Percentiles rank a stretch among this genome's conserved stretches.
These are phyloP conservation scores for Termitomyces heimii DNA, from an alignment of 768 basidiomycete species.

Conservation along the genomic window DNA sequence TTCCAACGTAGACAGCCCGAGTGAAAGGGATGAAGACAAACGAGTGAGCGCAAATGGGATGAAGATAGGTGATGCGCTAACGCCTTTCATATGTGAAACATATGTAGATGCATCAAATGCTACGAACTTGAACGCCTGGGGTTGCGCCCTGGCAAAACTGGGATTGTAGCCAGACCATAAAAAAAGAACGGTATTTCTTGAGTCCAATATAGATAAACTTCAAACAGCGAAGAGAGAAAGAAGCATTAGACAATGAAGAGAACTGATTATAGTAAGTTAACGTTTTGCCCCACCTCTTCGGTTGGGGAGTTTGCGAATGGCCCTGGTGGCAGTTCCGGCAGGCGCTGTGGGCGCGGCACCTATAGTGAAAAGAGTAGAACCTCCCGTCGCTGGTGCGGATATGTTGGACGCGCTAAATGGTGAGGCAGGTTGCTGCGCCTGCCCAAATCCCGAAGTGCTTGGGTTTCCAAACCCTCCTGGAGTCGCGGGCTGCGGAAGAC, in stretches of 20 bases:
- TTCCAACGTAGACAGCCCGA: constrained; percentile 13
- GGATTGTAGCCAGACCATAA: not conserved
- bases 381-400: constrained; percentile 29
- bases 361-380: constrained; percentile 50
- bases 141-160: not conserved
- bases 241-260: not conserved
- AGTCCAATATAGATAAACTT: not conserved
- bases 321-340: constrained; percentile 27
- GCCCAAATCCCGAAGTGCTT: constrained; percentile 29
- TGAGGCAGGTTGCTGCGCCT: constrained; percentile 30
- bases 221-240: not conserved
- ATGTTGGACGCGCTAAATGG: constrained; percentile 39
- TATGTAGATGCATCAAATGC: not conserved
- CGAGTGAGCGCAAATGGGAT: not conserved
- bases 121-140: not conserved
- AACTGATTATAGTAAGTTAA: constrained; percentile 10
- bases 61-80: not conserved
- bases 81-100: not conserved
- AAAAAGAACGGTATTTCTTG: not conserved
- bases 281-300: constrained; percentile 36
- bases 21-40: not conserved
- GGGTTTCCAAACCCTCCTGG: constrained; percentile 35
- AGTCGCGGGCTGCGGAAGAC: constrained; percentile 30
- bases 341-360: constrained; percentile 45
- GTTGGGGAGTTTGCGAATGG: constrained; percentile 53